Conservation (phyloP, 2,329 filamentous ascomycete species). For the Neonectria punicea region DNA sequence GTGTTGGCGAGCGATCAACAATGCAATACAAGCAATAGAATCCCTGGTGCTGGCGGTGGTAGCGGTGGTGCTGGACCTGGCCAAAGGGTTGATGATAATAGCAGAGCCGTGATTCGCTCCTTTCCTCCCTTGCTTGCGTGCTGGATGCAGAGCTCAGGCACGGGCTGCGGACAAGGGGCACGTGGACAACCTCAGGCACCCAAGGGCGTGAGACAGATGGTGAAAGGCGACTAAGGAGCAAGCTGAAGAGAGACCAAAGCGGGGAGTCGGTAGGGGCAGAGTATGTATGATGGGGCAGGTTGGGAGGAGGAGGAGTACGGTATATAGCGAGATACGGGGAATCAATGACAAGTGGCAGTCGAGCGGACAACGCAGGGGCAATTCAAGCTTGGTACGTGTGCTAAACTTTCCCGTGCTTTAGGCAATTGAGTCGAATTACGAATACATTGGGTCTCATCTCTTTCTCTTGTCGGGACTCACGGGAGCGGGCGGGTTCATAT, state of each 20-base stretch:
- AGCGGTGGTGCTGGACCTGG: neutral
- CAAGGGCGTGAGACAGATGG: neutral
- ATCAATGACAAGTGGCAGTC: no score
- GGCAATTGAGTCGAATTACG: neutral
- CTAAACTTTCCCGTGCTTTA: no score
- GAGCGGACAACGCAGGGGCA: no score
- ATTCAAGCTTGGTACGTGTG: no score
- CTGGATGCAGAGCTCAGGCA: neutral
- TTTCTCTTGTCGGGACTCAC: neutral
- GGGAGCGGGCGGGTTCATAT: neutral
- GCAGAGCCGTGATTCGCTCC: neutral
- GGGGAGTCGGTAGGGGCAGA: neutral
- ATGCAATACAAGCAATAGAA: no score
- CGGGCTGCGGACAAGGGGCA: constrained; percentile 2
- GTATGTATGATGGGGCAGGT: no score
- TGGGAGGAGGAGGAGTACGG: no score
- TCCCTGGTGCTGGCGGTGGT: neutral
- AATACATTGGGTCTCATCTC: neutral
- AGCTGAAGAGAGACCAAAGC: neutral
- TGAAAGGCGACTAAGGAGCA: neutral
- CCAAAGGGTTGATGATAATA: constrained; percentile 2
- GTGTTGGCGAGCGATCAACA: neutral
- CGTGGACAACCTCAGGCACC: neutral
- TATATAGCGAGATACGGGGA: no score
- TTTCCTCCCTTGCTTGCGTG: neutral